Conservation (phyloP, 2,329 filamentous ascomycete species). For the Xylaria arbuscula region DNA sequence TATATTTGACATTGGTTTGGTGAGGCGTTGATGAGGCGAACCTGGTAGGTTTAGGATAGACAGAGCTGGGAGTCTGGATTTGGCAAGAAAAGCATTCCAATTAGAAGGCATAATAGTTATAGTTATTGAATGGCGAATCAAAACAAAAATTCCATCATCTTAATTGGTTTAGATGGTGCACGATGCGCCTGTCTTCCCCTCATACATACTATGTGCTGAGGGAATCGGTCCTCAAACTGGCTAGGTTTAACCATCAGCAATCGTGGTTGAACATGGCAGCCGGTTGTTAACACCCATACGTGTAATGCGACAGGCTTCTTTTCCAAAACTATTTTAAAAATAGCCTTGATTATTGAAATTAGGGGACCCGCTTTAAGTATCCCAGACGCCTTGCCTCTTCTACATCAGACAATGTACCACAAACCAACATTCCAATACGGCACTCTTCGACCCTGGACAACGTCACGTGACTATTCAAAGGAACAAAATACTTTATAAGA, state of each 20-base stretch:
- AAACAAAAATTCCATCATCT: neutral
- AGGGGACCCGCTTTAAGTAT: neutral
- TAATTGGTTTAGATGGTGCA: too few species aligned
- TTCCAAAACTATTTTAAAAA: too few species aligned
- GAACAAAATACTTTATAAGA: neutral
- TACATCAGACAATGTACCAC: neutral
- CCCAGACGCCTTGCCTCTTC: neutral
- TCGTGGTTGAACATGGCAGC: neutral
- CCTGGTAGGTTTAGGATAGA: neutral
- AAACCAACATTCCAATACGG: neutral
- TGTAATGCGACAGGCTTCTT: neutral
- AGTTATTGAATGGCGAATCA: neutral
- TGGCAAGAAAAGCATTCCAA: neutral
- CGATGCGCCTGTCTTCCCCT: neutral
- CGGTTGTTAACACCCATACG: neutral
- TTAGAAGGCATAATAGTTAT: neutral
- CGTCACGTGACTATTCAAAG: neutral
- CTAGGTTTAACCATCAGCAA: neutral
- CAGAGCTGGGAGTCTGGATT: neutral
- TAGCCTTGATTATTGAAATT: neutral
- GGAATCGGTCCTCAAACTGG: neutral
- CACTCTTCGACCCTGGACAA: too few species aligned
- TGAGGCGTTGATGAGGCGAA: slow-evolving; percentile 1
- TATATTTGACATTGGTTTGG: neutral
- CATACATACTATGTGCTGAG: neutral